Evolutionary conservation across 164 flowering plant genomes (phyloP).

Genomic region (Cinnamomum micranthum): DNA sequence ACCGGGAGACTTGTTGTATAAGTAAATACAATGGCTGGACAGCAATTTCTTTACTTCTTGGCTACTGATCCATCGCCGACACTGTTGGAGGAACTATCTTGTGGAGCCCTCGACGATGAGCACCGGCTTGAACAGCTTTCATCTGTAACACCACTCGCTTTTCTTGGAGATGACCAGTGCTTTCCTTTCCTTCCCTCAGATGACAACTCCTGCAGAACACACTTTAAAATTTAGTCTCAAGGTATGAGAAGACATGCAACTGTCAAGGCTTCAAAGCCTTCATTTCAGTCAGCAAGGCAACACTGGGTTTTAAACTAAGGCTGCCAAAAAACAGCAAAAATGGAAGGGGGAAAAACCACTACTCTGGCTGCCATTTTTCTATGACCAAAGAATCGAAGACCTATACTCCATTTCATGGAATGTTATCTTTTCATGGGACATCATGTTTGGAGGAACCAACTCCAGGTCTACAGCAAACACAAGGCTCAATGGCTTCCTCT

Average conservation of each 20-base stretch:
- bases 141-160: conserved; percentile 30
- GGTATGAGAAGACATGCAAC: background rate
- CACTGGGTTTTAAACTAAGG: background rate
- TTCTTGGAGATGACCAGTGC: conserved; percentile 27
- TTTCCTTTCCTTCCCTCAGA: conserved; percentile 43
- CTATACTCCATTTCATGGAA: too few relatives aligned
- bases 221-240: background rate
- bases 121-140: conserved; percentile 56
- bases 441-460: too few relatives aligned
- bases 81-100: conserved; percentile 60
- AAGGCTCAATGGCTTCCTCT: too few relatives aligned
- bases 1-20: background rate
- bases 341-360: too few relatives aligned
- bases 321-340: background rate
- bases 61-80: conserved; percentile 41
- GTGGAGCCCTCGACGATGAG: conserved; percentile 56
- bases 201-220: conserved; percentile 38
- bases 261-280: background rate
- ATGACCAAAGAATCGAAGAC: too few relatives aligned
- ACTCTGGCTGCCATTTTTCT: too few relatives aligned
- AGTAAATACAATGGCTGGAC: background rate
- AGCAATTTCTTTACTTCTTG: conserved; percentile 14
- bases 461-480: too few relatives aligned
- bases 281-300: background rate
- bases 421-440: too few relatives aligned